Evolutionary conservation across 176 grass and related monocot genomes (phyloP).

Genomic region (Saccharum officinarum): DNA sequence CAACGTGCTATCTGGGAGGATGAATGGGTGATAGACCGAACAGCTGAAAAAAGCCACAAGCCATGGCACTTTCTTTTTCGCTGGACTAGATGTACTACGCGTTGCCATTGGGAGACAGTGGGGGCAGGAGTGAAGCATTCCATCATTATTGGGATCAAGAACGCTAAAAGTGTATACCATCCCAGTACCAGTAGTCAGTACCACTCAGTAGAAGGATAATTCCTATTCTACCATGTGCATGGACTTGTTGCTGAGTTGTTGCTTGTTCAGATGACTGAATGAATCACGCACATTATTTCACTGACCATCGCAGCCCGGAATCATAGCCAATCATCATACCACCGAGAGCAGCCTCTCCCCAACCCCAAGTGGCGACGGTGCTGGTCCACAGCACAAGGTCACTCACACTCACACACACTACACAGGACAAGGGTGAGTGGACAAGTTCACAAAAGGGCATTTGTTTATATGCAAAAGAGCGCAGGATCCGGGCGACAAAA

Average conservation of each 20-base stretch:
- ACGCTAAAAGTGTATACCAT: background rate
- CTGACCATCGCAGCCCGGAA: background rate
- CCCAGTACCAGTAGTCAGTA: background rate
- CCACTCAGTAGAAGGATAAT: background rate
- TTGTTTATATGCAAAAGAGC: background rate
- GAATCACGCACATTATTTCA: background rate
- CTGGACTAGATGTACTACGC: background rate
- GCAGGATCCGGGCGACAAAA: constrained; percentile 32
- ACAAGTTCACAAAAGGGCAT: background rate
- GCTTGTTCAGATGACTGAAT: background rate
- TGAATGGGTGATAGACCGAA: background rate
- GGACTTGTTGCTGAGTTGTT: background rate
- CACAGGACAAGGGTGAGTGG: background rate
- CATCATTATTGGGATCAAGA: background rate
- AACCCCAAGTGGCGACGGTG: background rate
- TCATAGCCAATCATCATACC: background rate
- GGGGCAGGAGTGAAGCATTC: background rate
- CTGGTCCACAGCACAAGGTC: background rate
- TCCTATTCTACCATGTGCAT: background rate
- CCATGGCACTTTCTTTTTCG: background rate
- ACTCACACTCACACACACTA: background rate
- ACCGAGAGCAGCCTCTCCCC: background rate
- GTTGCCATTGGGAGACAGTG: background rate
- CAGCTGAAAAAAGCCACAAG: background rate
- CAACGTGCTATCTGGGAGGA: background rate